phyloP scores from a whole-genome alignment of 2,329 filamentous ascomycete species.

The Aspergillus sp. region DNA sequence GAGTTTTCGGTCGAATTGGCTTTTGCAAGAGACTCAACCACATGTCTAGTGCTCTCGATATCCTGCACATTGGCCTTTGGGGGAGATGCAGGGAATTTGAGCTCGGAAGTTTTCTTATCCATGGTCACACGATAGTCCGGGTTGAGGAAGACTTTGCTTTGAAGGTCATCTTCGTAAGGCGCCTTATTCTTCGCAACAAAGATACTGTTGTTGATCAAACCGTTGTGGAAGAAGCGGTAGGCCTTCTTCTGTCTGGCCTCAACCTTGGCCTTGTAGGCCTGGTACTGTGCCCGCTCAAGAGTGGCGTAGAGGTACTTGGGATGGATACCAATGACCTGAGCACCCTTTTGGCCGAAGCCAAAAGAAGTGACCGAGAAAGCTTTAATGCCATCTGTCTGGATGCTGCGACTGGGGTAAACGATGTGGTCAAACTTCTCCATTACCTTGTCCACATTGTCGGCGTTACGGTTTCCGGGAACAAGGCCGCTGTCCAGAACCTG shows the following conservation, averaged over 20 bases:
- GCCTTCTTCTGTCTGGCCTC: slow-evolving; percentile 95
- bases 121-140: slow-evolving; percentile 78
- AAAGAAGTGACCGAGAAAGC: slow-evolving; percentile 99
- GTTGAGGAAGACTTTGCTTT: slow-evolving; percentile 86
- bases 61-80: slow-evolving; percentile 58
- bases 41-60: slow-evolving; percentile 62
- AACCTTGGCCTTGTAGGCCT: slow-evolving; percentile 80
- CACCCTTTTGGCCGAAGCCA: slow-evolving; percentile 98
- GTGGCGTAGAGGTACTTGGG: slow-evolving; percentile 92
- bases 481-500: slow-evolving; percentile 92
- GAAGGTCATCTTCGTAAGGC: slow-evolving; percentile 84
- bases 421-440: slow-evolving; percentile 99
- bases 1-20: slow-evolving; percentile 59
- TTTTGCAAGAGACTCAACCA: slow-evolving; percentile 73
- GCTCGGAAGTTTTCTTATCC: slow-evolving; percentile 80
- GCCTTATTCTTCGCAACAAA: slow-evolving; percentile 93
- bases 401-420: slow-evolving; percentile 88
- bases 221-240: slow-evolving; percentile 98
- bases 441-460: slow-evolving; percentile 91
- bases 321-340: slow-evolving; percentile 94
- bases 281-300: slow-evolving; percentile 81
- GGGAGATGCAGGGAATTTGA: slow-evolving; percentile 67
- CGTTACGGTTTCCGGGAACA: slow-evolving; percentile 95
- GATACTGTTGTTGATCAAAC: slow-evolving; percentile 94
- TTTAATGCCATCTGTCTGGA: slow-evolving; percentile 97